Base-by-base conservation (phyloP, 306 rosid species). In the Malus orientalis region DNA sequence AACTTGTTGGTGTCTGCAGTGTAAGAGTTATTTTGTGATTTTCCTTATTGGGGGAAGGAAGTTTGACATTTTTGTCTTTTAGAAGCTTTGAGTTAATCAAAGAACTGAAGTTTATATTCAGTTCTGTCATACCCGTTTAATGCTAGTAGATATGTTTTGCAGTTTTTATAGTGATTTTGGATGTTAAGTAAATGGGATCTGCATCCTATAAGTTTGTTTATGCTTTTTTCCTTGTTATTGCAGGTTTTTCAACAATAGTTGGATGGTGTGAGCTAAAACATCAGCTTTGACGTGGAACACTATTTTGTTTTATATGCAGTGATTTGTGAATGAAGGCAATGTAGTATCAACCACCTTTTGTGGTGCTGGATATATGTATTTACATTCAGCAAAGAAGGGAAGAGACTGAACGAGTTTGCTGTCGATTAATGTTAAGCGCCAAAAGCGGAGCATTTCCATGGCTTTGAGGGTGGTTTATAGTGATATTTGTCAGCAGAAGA, bases 401-500 rank as follows among this genome's bases (percentile, higher is more conserved):
- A 66, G 23, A 23, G 67, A 58, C 47, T 8, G 76, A 25, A 57
- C 42, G 36, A 36, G 13, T 16, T 66, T 36, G 66, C 67, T 36
- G 33, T 36, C 20, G 33, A 4, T 54, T 23, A 5, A 57, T 36
- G 61, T 38, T 33, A 55, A 33, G 58, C 5, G 4, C 3, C 59
- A 16, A 58, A 22, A 23, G 25, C 32, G 11, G 36, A 73, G 68
- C 51, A 59, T 73, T 44, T 38, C 19, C 53, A 40, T 29, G 62
- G 63, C 25, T 71, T 11, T 6, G 42, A 18, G 20, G 47, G 29
- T 19, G 11, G 49, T 22, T 47, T 76, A 67, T 72, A 42, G 47
- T 74, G 62, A 60, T 75, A 77, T 77, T 75, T 38, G 68, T 71
- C 73, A 47, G 61, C 74, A 78, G 67, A 66, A 70, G 59, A 70